Base-by-base conservation (phyloP, 257 asterid genomes). In the Solanum corneliomulleri region DNA sequence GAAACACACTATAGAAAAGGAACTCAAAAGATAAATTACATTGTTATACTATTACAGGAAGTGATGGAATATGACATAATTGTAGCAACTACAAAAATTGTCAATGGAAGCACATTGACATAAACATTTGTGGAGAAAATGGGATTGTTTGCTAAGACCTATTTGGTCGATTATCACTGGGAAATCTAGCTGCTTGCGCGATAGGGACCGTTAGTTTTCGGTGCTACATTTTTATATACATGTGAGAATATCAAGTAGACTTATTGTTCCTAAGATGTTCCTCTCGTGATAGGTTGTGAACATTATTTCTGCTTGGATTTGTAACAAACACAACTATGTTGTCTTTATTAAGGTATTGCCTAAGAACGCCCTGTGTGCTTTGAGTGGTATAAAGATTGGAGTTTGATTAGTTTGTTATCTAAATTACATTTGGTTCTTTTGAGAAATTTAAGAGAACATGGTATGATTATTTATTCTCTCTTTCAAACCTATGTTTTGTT, bases 31-130 rank as follows among this genome's bases (percentile, higher is more conserved):
- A 52, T 45, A 9, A 45, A 44, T 45, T 12, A 12, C 14, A 45
- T 1, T 45, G 52, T 56, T 64, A 82, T 83, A 37, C 56, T 31
- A 21, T 4, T 78, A 70, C 94, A 97, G 99, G 99, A 94, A 88
- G 99, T 99, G 86, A 92, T 92, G 94, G 95, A 98, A 31, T 94
- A 94, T 86, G 99, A 95, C 88, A 68, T 97, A 86, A 95, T 97
- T 35, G 90, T 97, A 23, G 97, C 94, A 88, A 93, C 98, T 82
- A 95, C 99, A 39, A 93, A 94, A 88, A 91, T 95, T 49, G 44
- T 95, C 82, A 97, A 91, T 27, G 99, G 99, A 10, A 90, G 88
- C 85, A 90, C 94, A 82, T 88, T 97, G 94, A 86, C 92, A 3
- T 93, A 95, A 89, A 91, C 98, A 85, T 95, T 94, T 82, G 84